A percentile compares a stretch with the other conserved stretches of the same genome.
Evolutionary conservation across 2,329 filamentous ascomycete genomes (phyloP).

Genomic region (Botrytis squamosa): DNA sequence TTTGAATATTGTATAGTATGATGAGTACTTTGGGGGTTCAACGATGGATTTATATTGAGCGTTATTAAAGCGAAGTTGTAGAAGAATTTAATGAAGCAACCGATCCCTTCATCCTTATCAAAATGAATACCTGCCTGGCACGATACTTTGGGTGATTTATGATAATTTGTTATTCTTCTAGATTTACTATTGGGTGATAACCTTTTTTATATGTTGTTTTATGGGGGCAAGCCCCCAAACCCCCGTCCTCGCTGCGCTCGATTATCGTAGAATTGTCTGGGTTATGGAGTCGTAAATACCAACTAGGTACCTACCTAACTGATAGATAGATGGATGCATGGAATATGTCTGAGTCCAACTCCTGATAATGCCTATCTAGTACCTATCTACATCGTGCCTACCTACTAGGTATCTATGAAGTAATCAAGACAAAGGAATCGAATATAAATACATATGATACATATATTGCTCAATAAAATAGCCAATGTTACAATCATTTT

Average conservation of each 20-base stretch:
- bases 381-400: neutral
- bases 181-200: neutral
- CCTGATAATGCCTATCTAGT: neutral
- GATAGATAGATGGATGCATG: neutral
- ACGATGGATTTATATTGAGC: neutral
- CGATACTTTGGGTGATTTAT: neutral
- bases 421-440: neutral
- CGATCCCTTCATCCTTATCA: neutral
- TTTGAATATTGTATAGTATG: conserved; percentile 6
- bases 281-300: neutral
- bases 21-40: neutral
- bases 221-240: neutral
- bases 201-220: neutral
- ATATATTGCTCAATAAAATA: neutral
- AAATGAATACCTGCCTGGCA: neutral
- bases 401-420: neutral
- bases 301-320: neutral
- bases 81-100: neutral
- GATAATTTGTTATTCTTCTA: neutral
- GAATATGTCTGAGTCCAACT: neutral
- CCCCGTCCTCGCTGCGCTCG: neutral
- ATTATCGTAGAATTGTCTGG: neutral
- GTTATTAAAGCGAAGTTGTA: neutral
- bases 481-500: neutral
- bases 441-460: neutral